Evolutionary conservation across 768 basidiomycete genomes (phyloP).

Genomic region (Podaxis pistillaris): DNA sequence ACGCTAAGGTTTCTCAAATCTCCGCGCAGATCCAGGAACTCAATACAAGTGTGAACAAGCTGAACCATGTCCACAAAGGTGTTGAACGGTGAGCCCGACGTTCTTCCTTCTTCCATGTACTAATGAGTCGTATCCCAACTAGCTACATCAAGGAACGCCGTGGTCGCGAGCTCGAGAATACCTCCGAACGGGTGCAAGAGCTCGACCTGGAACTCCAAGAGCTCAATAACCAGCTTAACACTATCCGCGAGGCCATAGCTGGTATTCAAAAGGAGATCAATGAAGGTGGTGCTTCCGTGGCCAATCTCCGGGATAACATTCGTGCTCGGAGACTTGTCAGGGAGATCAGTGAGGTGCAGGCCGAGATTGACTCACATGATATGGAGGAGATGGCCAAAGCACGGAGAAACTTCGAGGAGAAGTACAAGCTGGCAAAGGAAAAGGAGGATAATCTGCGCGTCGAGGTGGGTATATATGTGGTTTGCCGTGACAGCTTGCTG

Average conservation of each 20-base stretch:
- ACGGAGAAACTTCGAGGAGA: constrained; percentile 78
- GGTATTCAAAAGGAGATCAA: constrained; percentile 77
- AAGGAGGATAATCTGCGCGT: constrained; percentile 71
- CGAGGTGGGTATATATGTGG: constrained; percentile 43
- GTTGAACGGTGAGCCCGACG: constrained; percentile 55
- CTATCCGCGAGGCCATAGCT: constrained; percentile 41
- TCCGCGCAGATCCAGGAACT: constrained; percentile 62
- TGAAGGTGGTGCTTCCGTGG: constrained; percentile 65
- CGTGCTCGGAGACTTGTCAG: constrained; percentile 66
- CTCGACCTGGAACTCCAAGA: constrained; percentile 37
- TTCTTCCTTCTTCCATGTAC: background rate
- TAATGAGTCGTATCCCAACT: background rate
- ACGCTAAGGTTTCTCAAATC: constrained; percentile 46
- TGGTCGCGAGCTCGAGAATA: constrained; percentile 58
- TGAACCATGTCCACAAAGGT: constrained; percentile 56
- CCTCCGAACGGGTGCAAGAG: constrained; percentile 49
- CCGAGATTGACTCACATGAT: constrained; percentile 72
- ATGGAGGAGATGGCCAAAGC: constrained; percentile 86
- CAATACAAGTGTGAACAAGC: constrained; percentile 59
- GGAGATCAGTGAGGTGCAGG: constrained; percentile 65
- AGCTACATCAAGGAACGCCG: constrained; percentile 79
- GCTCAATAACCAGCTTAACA: constrained; percentile 35
- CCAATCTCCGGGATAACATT: constrained; percentile 81
- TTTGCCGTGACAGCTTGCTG: background rate
- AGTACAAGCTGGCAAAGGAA: constrained; percentile 69